Conservation (phyloP, 345 rosid species). For the Salix purpurea region DNA sequence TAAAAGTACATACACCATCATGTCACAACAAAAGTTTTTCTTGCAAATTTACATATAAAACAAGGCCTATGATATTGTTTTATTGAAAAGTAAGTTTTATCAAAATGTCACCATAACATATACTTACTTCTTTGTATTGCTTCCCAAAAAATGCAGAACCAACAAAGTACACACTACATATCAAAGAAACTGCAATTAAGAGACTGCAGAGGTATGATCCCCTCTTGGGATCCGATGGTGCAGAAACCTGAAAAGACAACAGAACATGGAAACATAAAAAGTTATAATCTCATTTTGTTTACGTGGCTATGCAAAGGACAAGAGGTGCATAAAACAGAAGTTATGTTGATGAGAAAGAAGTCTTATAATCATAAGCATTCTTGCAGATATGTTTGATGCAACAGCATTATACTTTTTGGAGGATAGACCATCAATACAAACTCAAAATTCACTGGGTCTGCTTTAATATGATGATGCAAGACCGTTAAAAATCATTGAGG, state of each 20-base stretch:
- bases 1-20: background rate
- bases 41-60: background rate
- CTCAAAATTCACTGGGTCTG: background rate
- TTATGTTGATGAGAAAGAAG: background rate
- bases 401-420: background rate
- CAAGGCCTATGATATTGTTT: background rate
- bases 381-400: background rate
- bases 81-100: background rate
- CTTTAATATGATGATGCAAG: background rate
- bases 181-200: slow-evolving; percentile 40
- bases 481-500: background rate
- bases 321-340: background rate
- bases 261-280: background rate
- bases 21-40: background rate
- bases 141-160: slow-evolving; percentile 38
- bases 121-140: slow-evolving; percentile 57
- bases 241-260: slow-evolving; percentile 34
- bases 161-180: slow-evolving; percentile 59
- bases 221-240: slow-evolving; percentile 40
- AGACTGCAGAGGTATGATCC: slow-evolving; percentile 55
- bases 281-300: background rate
- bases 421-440: background rate
- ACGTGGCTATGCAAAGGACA: background rate
- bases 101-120: slow-evolving; percentile 8
- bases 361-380: background rate